These are phyloP conservation scores for Oryza longistaminata DNA, from an alignment of 176 grass and related monocot genomes.

Conservation along the genomic window DNA sequence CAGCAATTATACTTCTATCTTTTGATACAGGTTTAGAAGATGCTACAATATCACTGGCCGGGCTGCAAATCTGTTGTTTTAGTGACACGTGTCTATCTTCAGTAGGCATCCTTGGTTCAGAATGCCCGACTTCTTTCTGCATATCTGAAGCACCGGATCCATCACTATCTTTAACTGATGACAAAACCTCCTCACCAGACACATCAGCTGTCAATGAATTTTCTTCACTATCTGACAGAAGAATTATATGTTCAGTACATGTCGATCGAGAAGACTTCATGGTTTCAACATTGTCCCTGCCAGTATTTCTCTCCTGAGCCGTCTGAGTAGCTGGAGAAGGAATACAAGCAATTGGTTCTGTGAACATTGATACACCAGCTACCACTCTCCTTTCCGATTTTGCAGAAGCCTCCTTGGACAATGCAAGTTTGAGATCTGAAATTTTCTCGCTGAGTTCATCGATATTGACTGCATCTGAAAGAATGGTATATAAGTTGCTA, in stretches of 20 bases:
- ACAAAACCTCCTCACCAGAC: constrained; percentile 38
- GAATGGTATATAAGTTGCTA: constrained; percentile 23
- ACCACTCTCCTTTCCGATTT: constrained; percentile 22
- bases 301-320: constrained; percentile 19
- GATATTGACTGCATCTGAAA: constrained; percentile 67
- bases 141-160: constrained; percentile 19
- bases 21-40: constrained; percentile 47
- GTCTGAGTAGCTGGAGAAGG: constrained; percentile 20
- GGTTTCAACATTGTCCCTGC: constrained; percentile 31
- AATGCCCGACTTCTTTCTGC: constrained; percentile 26
- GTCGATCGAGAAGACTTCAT: constrained; percentile 25
- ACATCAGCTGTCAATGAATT: constrained; percentile 41
- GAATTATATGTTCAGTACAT: constrained; percentile 49
- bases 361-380: not conserved
- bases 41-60: constrained; percentile 13
- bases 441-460: constrained; percentile 59
- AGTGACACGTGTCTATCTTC: constrained; percentile 17
- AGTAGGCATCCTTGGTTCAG: constrained; percentile 28
- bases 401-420: constrained; percentile 52
- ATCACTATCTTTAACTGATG: constrained; percentile 35
- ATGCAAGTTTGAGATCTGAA: constrained; percentile 56
- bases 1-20: constrained; percentile 25
- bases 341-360: constrained; percentile 24
- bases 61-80: constrained; percentile 20
- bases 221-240: constrained; percentile 80